Percentiles rank a stretch among this genome's conserved stretches.
Conservation (phyloP, 2,329 filamentous ascomycete species). For the Cladosporium sp. region DNA sequence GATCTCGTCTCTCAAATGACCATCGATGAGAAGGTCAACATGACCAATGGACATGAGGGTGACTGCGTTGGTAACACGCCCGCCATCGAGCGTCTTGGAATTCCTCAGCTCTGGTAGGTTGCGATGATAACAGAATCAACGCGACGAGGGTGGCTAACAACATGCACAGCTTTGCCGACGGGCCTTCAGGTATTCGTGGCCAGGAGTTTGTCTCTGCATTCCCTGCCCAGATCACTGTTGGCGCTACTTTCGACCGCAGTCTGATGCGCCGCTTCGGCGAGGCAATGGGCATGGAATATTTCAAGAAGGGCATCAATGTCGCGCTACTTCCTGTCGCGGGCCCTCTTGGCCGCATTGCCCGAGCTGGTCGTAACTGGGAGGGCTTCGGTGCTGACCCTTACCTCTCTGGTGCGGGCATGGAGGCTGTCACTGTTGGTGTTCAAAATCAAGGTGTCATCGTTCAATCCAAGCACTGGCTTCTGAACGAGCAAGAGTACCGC, state of each 20-base stretch:
- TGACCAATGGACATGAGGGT: conserved; percentile 29
- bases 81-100: conserved; percentile 63
- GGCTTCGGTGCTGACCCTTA: conserved; percentile 64
- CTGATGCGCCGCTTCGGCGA: conserved; percentile 42
- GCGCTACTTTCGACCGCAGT: conserved; percentile 77
- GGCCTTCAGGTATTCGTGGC: conserved; percentile 46
- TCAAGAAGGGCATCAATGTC: conserved; percentile 48
- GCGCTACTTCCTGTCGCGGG: conserved; percentile 46
- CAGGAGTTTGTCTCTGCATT: conserved; percentile 53
- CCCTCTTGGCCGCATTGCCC: conserved; percentile 17
- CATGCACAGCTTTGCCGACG: conserved; percentile 75
- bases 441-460: conserved; percentile 37
- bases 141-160: conserved; percentile 24
- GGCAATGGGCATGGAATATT: conserved; percentile 29
- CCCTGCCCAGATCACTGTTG: conserved; percentile 77
- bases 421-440: conserved; percentile 47
- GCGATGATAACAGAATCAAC: conserved; percentile 53
- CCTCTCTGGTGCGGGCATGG: conserved; percentile 48
- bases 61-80: conserved; percentile 71
- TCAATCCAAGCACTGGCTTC: conserved; percentile 8
- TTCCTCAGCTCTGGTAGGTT: conserved; percentile 63
- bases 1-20: conserved; percentile 31
- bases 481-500: conserved; percentile 10
- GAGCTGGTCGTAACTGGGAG: conserved; percentile 37
- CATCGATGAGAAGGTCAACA: conserved; percentile 32